Evolutionary conservation across 768 basidiomycete genomes (phyloP).

Genomic region (Tylopilus felleus): DNA sequence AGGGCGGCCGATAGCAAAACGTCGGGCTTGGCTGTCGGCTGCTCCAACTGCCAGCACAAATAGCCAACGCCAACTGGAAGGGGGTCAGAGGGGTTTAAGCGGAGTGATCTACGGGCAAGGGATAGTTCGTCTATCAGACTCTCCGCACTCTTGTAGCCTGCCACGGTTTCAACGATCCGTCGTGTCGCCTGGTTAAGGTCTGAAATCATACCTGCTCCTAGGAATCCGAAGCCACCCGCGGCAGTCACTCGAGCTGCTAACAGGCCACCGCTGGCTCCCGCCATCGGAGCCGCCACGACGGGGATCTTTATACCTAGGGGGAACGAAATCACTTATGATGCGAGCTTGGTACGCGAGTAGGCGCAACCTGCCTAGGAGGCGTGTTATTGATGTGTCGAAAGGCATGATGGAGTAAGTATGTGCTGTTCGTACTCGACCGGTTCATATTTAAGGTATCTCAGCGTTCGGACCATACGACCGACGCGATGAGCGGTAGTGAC

Average conservation of each 20-base stretch:
- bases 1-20: slow-evolving; percentile 49
- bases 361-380: slow-evolving; percentile 43
- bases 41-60: slow-evolving; percentile 68
- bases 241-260: slow-evolving; percentile 59
- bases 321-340: neutral
- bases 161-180: slow-evolving; percentile 5
- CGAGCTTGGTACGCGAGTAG: neutral
- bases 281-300: slow-evolving; percentile 68
- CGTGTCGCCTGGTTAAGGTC: neutral
- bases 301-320: slow-evolving; percentile 53
- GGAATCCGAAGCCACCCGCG: slow-evolving; percentile 75
- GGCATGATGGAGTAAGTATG: slow-evolving; percentile 10
- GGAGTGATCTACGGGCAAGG: slow-evolving; percentile 47
- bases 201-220: slow-evolving; percentile 50
- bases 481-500: neutral
- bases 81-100: slow-evolving; percentile 28
- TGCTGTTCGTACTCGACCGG: neutral
- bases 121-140: slow-evolving; percentile 49
- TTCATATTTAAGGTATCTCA: neutral
- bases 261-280: slow-evolving; percentile 59
- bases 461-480: neutral
- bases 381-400: slow-evolving; percentile 42
- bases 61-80: slow-evolving; percentile 73
- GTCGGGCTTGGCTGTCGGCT: slow-evolving; percentile 36
- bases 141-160: slow-evolving; percentile 48